Base-by-base conservation (phyloP, 2,329 filamentous ascomycete species). In the Coniochaeta sp. region DNA sequence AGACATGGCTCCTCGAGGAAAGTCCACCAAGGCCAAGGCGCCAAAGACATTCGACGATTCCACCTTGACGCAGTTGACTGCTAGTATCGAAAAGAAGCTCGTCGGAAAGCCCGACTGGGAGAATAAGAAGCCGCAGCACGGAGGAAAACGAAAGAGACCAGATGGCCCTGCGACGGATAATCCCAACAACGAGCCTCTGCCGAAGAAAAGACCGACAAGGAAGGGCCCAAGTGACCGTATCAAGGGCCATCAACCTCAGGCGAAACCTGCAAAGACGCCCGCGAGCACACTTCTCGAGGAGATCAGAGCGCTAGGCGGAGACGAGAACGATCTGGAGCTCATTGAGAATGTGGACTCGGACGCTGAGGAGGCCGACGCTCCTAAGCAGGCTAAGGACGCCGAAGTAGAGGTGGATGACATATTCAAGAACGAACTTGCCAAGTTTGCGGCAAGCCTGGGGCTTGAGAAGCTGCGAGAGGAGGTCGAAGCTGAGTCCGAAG, bases 291-390 rank as follows among this genome's bases (percentile, higher is more conserved):
- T 89, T 4, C 73, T 89, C 8, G 80, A 84, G 60, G 87, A 89
- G 67, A 89, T 89, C 62, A 77, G 80, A 64, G 84, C 83, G 16
- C 75, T 89, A 1, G 87, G 86, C 3, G 87, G 87, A 16, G 84
- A 87, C 58, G 83, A 89, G 70, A 78, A 84, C 47, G 87, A 89
- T 63, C 70, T 87, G 50, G 81, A 84, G 38, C 78, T 89, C 36
- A 80, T 89, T 58, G 81, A 79, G 47, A 83, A 81, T 61, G 73
- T 80, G 7, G 74, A 78, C 63, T 83, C 81, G 1, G 79, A 81
- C 59, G 75, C 77, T 22, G 80, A 82, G 47, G 76, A 75, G 28
- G 71, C 72, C 14, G 67, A 68, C 26, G 70, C 30, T 10, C 7
- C 19, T 1, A 34, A 68, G 14, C 62, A 64, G n/a, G 50, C 62